Conservation (phyloP, 768 basidiomycete genomes). For the Tricholoma matsutake region DNA sequence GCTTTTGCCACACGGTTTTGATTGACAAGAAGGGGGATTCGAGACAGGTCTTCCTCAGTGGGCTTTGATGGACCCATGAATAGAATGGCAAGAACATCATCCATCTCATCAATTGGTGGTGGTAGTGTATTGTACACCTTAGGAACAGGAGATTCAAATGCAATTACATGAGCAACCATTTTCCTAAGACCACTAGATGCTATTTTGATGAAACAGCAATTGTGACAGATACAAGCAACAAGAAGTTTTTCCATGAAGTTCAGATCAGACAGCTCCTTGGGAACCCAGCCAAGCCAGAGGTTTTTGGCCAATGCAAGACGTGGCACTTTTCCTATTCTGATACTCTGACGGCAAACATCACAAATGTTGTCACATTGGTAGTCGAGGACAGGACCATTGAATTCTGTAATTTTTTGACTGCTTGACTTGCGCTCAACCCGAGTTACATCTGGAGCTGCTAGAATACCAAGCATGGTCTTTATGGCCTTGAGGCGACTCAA, state of each 20-base stretch:
- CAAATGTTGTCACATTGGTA: constrained; percentile 13
- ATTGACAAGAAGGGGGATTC: constrained; percentile 28
- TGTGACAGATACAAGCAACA: constrained; percentile 24
- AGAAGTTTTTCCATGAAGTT: constrained; percentile 24
- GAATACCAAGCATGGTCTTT: background rate
- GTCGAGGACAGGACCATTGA: constrained; percentile 18
- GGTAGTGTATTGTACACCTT: constrained; percentile 24
- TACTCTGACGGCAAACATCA: constrained; percentile 25
- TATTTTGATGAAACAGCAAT: constrained; percentile 27
- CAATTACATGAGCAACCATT: constrained; percentile 27
- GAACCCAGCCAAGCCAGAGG: constrained; percentile 33
- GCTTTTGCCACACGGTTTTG: constrained; percentile 19
- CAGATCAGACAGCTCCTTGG: constrained; percentile 18
- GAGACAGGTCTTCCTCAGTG: constrained; percentile 19
- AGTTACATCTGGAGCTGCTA: constrained; percentile 4
- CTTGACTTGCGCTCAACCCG: background rate
- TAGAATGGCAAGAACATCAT: constrained; percentile 21
- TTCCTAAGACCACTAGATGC: constrained; percentile 16
- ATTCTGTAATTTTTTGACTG: background rate
- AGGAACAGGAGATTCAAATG: constrained; percentile 20
- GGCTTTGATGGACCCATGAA: constrained; percentile 25
- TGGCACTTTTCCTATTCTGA: constrained; percentile 11
- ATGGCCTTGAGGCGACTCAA: too few species aligned
- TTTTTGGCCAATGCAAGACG: constrained; percentile 26
- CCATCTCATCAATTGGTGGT: constrained; percentile 16